A percentile compares a stretch with the other conserved stretches of the same genome.
phyloP scores from a whole-genome alignment of 805 yeast species.

The Torulaspora maleeae region DNA sequence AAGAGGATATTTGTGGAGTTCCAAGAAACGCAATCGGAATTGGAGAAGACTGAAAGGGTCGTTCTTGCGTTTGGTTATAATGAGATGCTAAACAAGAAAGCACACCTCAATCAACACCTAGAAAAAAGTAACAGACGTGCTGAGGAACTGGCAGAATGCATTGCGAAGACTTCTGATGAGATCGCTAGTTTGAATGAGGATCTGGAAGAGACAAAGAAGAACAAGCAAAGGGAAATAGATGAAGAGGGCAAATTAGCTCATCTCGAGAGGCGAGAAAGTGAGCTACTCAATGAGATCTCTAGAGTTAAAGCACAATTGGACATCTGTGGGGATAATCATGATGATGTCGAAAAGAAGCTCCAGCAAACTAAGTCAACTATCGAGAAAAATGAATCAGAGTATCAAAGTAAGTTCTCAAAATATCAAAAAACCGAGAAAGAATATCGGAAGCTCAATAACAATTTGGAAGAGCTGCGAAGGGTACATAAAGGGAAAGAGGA shows the following conservation, averaged over 20 bases:
- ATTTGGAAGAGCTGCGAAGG: constrained; percentile 44
- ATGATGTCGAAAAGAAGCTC: constrained; percentile 47
- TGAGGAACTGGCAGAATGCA: constrained; percentile 40
- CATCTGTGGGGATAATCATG: constrained; percentile 51
- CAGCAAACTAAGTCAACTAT: constrained; percentile 32
- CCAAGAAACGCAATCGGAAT: constrained; percentile 76
- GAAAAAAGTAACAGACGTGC: constrained; percentile 41
- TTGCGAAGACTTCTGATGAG: constrained; percentile 50
- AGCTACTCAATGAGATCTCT: constrained; percentile 57
- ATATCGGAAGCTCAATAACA: constrained; percentile 42
- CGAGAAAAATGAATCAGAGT: constrained; percentile 31
- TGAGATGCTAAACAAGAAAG: constrained; percentile 39
- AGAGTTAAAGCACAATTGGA: constrained; percentile 62
- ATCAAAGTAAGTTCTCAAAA: constrained; percentile 36
- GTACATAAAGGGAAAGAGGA: constrained; percentile 64
- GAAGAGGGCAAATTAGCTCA: constrained; percentile 58
- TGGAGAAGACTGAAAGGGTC: constrained; percentile 68
- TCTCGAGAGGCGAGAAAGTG: constrained; percentile 54
- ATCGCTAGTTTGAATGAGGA: constrained; percentile 57
- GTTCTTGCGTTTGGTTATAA: constrained; percentile 74
- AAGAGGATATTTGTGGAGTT: constrained; percentile 79
- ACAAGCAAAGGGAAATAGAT: constrained; percentile 53
- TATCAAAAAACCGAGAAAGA: constrained; percentile 43
- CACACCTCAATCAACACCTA: constrained; percentile 42
- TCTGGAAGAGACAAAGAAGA: constrained; percentile 46